Base-by-base conservation (phyloP, 805 yeast species). In the Saccharomyces eubayanus region DNA sequence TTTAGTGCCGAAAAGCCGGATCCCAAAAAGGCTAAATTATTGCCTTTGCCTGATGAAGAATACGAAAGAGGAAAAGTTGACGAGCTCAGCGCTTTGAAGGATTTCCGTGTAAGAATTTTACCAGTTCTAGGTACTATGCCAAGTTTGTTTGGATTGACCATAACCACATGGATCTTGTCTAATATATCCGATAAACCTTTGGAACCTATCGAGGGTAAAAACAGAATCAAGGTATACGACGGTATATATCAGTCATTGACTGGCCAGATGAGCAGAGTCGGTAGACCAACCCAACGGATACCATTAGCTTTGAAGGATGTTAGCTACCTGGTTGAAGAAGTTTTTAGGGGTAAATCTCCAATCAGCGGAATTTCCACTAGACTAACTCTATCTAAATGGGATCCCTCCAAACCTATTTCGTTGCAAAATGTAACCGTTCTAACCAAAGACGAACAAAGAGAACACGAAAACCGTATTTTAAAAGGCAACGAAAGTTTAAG, bases 61-160 rank as follows among this genome's bases (percentile, higher is more conserved):
- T 78, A 83, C 55, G 83, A 55, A 46, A 62, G 58, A 50, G 65
- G 65, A 48, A 76, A 83, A 54, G 96, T 92, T 40, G 94, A 83
- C 59, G 94, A 95, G 68, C 75, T 94, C 47, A 82, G 95, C 56
- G 95, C 96, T 1, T 71, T 94, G 59, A 84, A 82, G 62, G 90
- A 89, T 71, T 94, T 94, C 75, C 79, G 99, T 61, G 97, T 91
- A 10, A 78, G 99, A 62, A 92, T 94, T 48, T 76, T 94, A 53
- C 99, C 99, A 0, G 99, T 94, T 0, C 73, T 94, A 58, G 98
- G 99, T 2, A 89, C 99, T 0, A 83, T 94, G 85, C 99, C 99
- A 1, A 97, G 94, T 9, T 85, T 92, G 71, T 94, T 94, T 73
- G 99, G 98, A 1, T 77, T 94, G 49, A 81, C 96, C 0, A 79